Percentiles rank a stretch among this genome's conserved stretches.
These are phyloP conservation scores for Cyclaneusma minus DNA, from an alignment of 2,329 filamentous ascomycete species.

Conservation along the genomic window DNA sequence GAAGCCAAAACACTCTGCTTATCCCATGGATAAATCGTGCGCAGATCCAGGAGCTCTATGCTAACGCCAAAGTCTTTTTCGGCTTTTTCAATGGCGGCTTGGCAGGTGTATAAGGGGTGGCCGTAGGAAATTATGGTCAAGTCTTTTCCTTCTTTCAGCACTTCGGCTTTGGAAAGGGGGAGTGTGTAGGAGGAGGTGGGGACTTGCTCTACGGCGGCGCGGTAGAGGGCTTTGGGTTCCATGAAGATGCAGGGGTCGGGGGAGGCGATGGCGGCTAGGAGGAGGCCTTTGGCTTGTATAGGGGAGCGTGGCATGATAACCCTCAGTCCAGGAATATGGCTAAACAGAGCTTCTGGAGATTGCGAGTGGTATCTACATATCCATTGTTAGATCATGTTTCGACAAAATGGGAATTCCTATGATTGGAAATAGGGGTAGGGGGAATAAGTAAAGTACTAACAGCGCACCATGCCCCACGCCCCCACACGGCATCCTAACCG, in stretches of 20 bases:
- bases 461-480: conserved; percentile 58
- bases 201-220: conserved; percentile 58
- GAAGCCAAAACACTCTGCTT: conserved; percentile 47
- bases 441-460: conserved; percentile 20
- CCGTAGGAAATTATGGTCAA: conserved; percentile 57
- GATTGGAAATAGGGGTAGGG: not conserved
- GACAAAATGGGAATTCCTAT: conserved; percentile 5
- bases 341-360: conserved; percentile 56
- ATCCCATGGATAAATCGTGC: conserved; percentile 63
- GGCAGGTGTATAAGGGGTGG: conserved; percentile 54
- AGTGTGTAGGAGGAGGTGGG: conserved; percentile 51
- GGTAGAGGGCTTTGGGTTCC: conserved; percentile 62
- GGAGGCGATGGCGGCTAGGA: conserved; percentile 44
- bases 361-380: conserved; percentile 47
- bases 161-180: conserved; percentile 52
- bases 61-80: conserved; percentile 52
- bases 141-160: conserved; percentile 50
- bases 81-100: conserved; percentile 46
- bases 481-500: conserved; percentile 57
- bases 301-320: conserved; percentile 58
- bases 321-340: conserved; percentile 52
- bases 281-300: conserved; percentile 53
- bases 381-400: conserved; percentile 5
- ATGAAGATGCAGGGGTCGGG: conserved; percentile 61
- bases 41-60: conserved; percentile 54